A percentile compares a stretch with the other conserved stretches of the same genome.
Conservation (phyloP, 2,329 filamentous ascomycete species). For the Sporothrix brasiliensis region DNA sequence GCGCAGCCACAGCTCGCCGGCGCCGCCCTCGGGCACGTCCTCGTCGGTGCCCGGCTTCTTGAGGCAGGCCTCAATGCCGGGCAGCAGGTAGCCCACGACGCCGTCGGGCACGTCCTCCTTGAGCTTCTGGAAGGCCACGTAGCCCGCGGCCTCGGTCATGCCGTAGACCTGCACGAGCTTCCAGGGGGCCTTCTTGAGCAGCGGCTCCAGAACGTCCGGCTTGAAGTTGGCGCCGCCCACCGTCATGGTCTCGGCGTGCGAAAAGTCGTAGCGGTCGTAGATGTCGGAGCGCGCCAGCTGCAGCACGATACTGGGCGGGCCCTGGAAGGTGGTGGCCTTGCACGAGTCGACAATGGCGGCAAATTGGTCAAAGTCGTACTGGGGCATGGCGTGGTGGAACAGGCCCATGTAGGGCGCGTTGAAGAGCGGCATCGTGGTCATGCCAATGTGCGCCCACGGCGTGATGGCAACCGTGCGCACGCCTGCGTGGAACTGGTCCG, state of each 20-base stretch:
- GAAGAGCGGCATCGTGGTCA: constrained; percentile 50
- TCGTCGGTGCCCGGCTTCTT: constrained; percentile 40
- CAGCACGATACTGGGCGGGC: constrained; percentile 47
- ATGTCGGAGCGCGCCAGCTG: constrained; percentile 45
- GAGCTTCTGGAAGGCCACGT: constrained; percentile 48
- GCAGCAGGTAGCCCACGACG: constrained; percentile 45
- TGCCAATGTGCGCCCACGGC: constrained; percentile 50
- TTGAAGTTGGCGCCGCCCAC: constrained; percentile 45
- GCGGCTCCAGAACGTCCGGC: constrained; percentile 42
- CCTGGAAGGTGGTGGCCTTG: constrained; percentile 47
- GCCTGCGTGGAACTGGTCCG: constrained; percentile 43
- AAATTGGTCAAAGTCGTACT: constrained; percentile 45
- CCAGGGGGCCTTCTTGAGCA: constrained; percentile 44
- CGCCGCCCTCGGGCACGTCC: constrained; percentile 40
- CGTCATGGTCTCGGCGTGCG: constrained; percentile 44
- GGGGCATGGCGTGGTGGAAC: constrained; percentile 50
- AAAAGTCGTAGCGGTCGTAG: constrained; percentile 45
- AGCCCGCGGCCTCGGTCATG: constrained; percentile 51
- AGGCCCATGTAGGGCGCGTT: constrained; percentile 50
- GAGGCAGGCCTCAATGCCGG: constrained; percentile 47
- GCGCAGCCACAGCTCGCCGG: constrained; percentile 46
- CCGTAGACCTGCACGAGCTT: constrained; percentile 49
- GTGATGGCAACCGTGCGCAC: constrained; percentile 48
- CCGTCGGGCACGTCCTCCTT: constrained; percentile 43
- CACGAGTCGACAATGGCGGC: constrained; percentile 43